Conservation (phyloP, 1,139 yeast genomes). For the Blastobotrys ciferrii region DNA sequence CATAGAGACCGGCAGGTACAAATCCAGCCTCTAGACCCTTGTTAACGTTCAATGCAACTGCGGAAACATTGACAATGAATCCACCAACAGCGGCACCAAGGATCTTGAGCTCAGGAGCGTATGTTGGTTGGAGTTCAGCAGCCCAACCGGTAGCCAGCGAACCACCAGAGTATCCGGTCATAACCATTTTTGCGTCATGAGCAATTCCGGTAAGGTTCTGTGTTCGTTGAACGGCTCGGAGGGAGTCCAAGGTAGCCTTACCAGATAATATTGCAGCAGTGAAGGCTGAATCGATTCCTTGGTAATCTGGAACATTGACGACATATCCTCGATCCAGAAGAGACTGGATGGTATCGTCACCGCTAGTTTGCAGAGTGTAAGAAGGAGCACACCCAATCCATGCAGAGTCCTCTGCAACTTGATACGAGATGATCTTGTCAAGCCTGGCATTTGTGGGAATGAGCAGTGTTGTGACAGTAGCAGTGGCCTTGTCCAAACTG, state of each 20-base stretch:
- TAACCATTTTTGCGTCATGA: slow-evolving; percentile 21
- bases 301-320: slow-evolving; percentile 26
- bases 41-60: slow-evolving; percentile 22
- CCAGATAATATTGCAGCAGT: slow-evolving; percentile 27
- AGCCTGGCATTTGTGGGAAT: slow-evolving; percentile 24
- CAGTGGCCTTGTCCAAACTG: slow-evolving; percentile 28
- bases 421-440: slow-evolving; percentile 29
- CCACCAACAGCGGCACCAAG: slow-evolving; percentile 33
- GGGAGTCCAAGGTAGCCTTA: slow-evolving; percentile 25
- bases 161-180: slow-evolving; percentile 36
- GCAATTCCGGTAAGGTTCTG: slow-evolving; percentile 17
- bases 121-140: slow-evolving; percentile 29
- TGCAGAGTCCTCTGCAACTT: slow-evolving; percentile 32
- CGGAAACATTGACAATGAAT: slow-evolving; percentile 26
- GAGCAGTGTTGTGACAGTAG: slow-evolving; percentile 32
- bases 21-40: slow-evolving; percentile 29
- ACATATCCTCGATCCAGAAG: slow-evolving; percentile 25
- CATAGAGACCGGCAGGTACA: slow-evolving; percentile 32
- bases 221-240: slow-evolving; percentile 27
- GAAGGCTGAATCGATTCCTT: slow-evolving; percentile 25
- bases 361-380: slow-evolving; percentile 22
- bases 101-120: slow-evolving; percentile 33
- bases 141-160: slow-evolving; percentile 36
- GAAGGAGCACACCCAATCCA: slow-evolving; percentile 33
- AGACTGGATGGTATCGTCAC: slow-evolving; percentile 17